Conservation (phyloP, 257 asterid genomes). For the Solanum peruvianum region DNA sequence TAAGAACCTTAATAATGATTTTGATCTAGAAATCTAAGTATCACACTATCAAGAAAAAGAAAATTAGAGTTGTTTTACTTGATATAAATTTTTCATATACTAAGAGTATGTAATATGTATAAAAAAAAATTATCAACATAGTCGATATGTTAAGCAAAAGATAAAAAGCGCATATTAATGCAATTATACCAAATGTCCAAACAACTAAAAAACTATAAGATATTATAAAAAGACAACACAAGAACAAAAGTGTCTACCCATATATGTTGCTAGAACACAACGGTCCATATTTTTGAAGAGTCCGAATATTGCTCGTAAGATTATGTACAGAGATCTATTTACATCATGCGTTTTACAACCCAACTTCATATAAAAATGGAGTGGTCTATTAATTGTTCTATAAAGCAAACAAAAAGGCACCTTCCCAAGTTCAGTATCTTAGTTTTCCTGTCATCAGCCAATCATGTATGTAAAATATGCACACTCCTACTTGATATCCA, state of each 20-base stretch:
- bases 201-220: not conserved
- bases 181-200: not conserved
- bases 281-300: not conserved
- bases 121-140: not conserved
- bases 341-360: not conserved
- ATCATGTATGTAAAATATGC: not conserved
- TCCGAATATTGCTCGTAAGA: not conserved
- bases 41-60: not conserved
- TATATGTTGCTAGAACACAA: not conserved
- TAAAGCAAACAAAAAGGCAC: not conserved
- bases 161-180: not conserved
- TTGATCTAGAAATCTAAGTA: not conserved
- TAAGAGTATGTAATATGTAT: no score
- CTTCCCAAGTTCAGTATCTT: not conserved
- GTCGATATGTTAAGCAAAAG: not conserved
- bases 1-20: not conserved
- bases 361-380: not conserved
- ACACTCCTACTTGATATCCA: not conserved
- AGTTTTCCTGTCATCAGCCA: slow-evolving; percentile 1
- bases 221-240: not conserved
- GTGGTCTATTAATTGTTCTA: not conserved
- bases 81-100: not conserved
- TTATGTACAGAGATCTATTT: not conserved
- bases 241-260: not conserved
- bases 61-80: not conserved